Evolutionary conservation across 108 stramenopile species (phyloP).

Genomic region (Cyclotella choctawhatcheeana): DNA sequence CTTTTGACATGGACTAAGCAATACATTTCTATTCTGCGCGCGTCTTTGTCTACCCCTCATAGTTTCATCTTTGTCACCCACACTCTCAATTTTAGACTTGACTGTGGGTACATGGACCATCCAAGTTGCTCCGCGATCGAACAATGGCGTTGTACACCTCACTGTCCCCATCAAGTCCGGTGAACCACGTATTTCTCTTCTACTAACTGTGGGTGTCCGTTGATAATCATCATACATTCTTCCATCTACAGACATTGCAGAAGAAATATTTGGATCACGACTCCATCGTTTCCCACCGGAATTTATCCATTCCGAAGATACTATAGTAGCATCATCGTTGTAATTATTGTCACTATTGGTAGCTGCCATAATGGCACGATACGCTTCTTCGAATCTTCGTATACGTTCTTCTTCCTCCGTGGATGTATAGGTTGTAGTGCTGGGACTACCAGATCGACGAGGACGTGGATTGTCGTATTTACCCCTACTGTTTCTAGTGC

Average conservation of each 20-base stretch:
- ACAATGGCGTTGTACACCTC: conserved; percentile 11
- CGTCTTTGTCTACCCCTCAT: conserved; percentile 20
- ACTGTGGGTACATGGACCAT: conserved; percentile 64
- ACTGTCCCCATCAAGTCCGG: conserved; percentile 17
- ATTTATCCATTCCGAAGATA: conserved; percentile 43
- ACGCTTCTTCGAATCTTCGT: conserved; percentile 80
- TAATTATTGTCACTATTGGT: conserved; percentile 31
- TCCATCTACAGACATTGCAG: conserved; percentile 55
- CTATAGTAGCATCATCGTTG: conserved; percentile 21
- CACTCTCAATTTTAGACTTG: not conserved
- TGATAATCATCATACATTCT: conserved; percentile 61
- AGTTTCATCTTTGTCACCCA: not conserved
- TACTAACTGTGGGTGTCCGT: conserved; percentile 55
- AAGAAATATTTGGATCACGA: conserved; percentile 55
- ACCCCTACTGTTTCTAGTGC: conserved; percentile 13
- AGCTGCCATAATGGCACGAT: conserved; percentile 73
- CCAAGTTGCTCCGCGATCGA: conserved; percentile 75
- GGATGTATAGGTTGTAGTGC: conserved; percentile 7
- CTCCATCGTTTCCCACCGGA: conserved; percentile 74
- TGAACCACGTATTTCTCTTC: conserved; percentile 19
- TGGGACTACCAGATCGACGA: not conserved
- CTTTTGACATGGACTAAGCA: conserved; percentile 34
- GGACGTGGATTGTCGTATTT: conserved; percentile 14
- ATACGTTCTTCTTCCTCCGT: conserved; percentile 55
- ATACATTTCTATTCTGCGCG: conserved; percentile 11